Conservation (phyloP, 75 land plant genomes). For the Cupressus sempervirens region DNA sequence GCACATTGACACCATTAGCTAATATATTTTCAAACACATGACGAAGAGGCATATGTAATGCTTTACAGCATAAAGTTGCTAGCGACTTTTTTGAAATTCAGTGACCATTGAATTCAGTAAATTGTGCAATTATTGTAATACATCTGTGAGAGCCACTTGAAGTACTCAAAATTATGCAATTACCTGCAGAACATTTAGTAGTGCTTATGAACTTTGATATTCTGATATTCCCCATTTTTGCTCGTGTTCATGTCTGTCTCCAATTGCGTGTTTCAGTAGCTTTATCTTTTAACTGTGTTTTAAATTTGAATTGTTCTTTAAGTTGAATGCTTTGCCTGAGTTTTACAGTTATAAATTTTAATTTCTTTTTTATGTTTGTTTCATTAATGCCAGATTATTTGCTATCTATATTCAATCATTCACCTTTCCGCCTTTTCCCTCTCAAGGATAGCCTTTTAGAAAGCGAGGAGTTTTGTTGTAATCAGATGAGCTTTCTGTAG, state of each 20-base stretch:
- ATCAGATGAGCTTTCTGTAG: no score
- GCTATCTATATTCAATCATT: neutral
- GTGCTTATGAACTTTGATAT: neutral
- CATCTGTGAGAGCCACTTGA: neutral
- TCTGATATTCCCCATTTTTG: neutral
- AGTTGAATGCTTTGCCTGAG: neutral
- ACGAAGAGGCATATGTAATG: neutral
- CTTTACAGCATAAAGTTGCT: neutral
- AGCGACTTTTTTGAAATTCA: neutral
- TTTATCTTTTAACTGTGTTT: neutral
- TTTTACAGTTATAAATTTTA: neutral
- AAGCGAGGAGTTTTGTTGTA: neutral
- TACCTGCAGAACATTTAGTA: neutral
- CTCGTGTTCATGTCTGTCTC: neutral
- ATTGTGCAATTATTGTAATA: neutral
- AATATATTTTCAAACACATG: neutral
- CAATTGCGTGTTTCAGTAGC: neutral
- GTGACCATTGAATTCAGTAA: neutral
- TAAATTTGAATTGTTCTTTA: neutral
- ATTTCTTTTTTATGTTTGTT: neutral
- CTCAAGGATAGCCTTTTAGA: neutral
- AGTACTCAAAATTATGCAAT: neutral
- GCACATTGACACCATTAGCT: neutral
- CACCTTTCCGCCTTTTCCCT: neutral
- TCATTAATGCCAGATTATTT: neutral